Evolutionary conservation across 176 grass and related monocot genomes (phyloP), one percentile per base, ranked within the genome.

Genomic region (Paspalum vaginatum): DNA sequence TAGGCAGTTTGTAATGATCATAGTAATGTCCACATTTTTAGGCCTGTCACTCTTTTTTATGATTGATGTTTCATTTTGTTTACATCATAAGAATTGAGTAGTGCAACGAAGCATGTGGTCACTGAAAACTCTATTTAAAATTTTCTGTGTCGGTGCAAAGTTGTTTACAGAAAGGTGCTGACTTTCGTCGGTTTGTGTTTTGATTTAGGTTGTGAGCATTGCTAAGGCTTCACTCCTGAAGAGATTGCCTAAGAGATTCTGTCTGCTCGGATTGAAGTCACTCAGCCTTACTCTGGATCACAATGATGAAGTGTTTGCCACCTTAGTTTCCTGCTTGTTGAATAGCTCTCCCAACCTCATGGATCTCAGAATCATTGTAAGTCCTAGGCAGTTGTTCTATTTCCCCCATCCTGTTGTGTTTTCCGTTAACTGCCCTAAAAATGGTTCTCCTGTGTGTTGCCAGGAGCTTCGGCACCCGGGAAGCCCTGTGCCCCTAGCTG

Each of bases 321-420:
- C 5, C 11, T 38, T 71, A 5, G 14, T 87, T 54, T 87, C 72
- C 52, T 87, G 85, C 66, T 58, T 87, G 63, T 72, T 87, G 49
- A 78, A 87, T 27, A 87, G 79, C 53, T 83, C 85, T 45, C 72
- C 85, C 5, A 68, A 83, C 65, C 80, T 83, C 44, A 70, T 46
- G 63, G 43, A 87, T 60, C 60, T 83, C 26, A 70, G 17, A 77
- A 83, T 87, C 59, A 24, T n/a, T 64, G 79, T 82, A 65, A 65
- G 77, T 45, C 48, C 46, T 6, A 45, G 7, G 45, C 5, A 42
- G 1, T 50, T 21, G 22, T 39, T 72, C 15, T 24, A 40, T 72
- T 50, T 32, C 3, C 32, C 32, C 45, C 45, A 47, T 37, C 70
- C 24, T 3, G 0, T 72, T 40, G 4, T 39, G 8, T 68, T 68